phyloP scores from a whole-genome alignment of 495 filamentous ascomycete genomes.

The Penicillium coprophilum region DNA sequence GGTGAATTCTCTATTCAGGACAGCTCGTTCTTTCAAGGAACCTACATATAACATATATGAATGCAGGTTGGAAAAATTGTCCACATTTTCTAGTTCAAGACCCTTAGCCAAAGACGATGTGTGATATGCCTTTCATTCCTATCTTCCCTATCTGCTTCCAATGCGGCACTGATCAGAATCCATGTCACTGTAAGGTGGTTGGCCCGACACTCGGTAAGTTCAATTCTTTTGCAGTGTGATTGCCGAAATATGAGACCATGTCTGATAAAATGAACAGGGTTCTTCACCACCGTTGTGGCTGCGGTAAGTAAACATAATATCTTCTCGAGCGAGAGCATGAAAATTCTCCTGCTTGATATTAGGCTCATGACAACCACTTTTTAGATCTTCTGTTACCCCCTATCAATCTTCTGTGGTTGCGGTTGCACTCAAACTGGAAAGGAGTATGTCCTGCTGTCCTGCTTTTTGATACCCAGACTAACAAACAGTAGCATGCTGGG shows the following conservation, averaged over 20 bases:
- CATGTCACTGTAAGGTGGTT: constrained; percentile 62
- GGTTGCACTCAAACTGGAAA: constrained; percentile 56
- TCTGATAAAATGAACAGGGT: constrained; percentile 31
- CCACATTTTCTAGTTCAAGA: background rate
- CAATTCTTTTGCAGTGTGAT: background rate
- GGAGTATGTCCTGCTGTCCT: constrained; percentile 40
- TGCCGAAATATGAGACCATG: background rate
- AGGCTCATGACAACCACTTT: constrained; percentile 5
- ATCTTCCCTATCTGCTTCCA: constrained; percentile 55
- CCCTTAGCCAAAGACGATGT: constrained; percentile 26
- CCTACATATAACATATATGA: background rate
- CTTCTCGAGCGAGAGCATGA: background rate
- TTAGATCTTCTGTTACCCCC: constrained; percentile 59
- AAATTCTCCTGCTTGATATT: background rate
- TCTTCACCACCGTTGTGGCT: constrained; percentile 47
- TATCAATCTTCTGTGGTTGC: constrained; percentile 60
- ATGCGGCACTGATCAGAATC: constrained; percentile 59
- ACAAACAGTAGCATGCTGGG: constrained; percentile 47
- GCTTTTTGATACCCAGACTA: constrained; percentile 9
- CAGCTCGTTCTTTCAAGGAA: background rate
- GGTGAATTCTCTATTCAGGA: constrained; percentile 9
- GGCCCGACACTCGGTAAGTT: constrained; percentile 56
- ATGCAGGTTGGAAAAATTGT: background rate
- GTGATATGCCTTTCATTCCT: constrained; percentile 40
- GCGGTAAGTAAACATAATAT: constrained; percentile 43